These are phyloP conservation scores for Pythium sp. DNA, from an alignment of 352 stramenopile species.

Conservation along the genomic window DNA sequence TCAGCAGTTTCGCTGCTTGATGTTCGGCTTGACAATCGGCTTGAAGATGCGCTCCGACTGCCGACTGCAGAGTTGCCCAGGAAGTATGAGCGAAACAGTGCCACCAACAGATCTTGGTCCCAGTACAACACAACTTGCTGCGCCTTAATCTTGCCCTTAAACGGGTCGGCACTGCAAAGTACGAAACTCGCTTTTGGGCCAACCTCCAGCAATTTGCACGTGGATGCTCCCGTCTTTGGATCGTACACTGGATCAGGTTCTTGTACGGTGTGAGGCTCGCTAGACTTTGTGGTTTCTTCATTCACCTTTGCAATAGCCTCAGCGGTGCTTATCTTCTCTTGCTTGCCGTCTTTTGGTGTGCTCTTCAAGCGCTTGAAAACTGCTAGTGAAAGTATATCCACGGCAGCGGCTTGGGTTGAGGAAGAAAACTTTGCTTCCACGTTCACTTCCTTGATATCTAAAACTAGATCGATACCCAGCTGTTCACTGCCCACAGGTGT, in stretches of 20 bases:
- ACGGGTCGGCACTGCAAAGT: constrained; percentile 47
- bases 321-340: constrained; percentile 29
- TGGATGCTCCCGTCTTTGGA: constrained; percentile 31
- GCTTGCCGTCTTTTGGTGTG: constrained; percentile 17
- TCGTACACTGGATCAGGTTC: constrained; percentile 50
- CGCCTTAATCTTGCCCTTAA: constrained; percentile 46
- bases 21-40: constrained; percentile 28
- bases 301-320: constrained; percentile 39
- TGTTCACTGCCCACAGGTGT: constrained; percentile 4
- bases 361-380: constrained; percentile 39
- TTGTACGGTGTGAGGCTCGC: not conserved
- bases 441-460: constrained; percentile 57
- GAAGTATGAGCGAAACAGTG: constrained; percentile 56
- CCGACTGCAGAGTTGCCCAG: constrained; percentile 25
- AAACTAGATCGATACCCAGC: constrained; percentile 53
- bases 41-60: constrained; percentile 25
- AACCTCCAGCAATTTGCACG: constrained; percentile 57
- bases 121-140: constrained; percentile 63
- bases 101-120: constrained; percentile 66
- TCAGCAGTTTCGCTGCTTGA: constrained; percentile 15
- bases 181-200: constrained; percentile 50
- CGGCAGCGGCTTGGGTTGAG: constrained; percentile 38
- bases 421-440: constrained; percentile 68
- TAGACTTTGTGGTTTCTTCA: constrained; percentile 14
- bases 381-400: constrained; percentile 41